Percentiles rank a stretch among this genome's conserved stretches.
Conservation (phyloP, 2,329 filamentous ascomycete species). For the Dactylellina haptotyla region DNA sequence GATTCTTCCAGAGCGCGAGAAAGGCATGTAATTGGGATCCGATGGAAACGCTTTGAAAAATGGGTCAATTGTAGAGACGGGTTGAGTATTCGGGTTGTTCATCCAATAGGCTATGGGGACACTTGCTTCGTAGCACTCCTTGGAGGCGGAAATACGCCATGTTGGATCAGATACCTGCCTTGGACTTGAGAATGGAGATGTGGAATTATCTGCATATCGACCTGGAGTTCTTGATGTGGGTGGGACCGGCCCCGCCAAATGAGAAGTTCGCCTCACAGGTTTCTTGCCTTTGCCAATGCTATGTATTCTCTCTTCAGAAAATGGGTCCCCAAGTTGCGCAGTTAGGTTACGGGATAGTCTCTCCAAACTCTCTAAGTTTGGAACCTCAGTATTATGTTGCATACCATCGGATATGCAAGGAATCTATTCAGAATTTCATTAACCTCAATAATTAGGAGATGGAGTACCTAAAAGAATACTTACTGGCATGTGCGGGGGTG, state of each 20-base stretch:
- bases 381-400: no score
- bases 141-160: slow-evolving; percentile 11
- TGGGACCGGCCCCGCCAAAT: neutral
- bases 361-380: no score
- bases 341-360: no score
- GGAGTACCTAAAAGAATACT: no score
- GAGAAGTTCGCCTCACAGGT: neutral
- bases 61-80: slow-evolving; percentile 28
- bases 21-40: slow-evolving; percentile 12
- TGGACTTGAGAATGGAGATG: neutral
- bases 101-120: slow-evolving; percentile 32
- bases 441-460: no score
- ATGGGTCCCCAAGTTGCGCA: neutral
- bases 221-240: no score
- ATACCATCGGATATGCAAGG: no score
- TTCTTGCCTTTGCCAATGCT: neutral
- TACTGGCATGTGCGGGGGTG: no score
- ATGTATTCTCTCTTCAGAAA: neutral
- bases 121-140: slow-evolving; percentile 23
- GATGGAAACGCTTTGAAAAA: slow-evolving; percentile 29
- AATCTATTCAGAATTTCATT: no score
- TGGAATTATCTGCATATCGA: neutral
- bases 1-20: neutral
- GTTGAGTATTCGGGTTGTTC: slow-evolving; percentile 46
- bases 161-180: neutral